A percentile compares a stretch with the other conserved stretches of the same genome.
Evolutionary conservation across 2,329 filamentous ascomycete genomes (phyloP).

Genomic region (Tolypocladium nubicola): DNA sequence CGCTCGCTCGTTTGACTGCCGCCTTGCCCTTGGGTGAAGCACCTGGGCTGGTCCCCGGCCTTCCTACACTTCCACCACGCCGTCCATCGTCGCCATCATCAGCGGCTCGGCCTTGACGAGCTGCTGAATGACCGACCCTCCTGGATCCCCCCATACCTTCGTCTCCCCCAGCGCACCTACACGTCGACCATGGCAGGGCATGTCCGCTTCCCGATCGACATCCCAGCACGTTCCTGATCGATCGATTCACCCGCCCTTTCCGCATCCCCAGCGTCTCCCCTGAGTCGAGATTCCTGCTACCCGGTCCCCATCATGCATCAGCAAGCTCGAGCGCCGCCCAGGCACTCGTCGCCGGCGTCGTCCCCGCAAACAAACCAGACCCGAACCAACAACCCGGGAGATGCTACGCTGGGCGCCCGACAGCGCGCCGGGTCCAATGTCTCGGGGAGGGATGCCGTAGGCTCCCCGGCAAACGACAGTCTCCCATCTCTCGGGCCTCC

Average conservation of each 20-base stretch:
- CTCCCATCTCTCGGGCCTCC: conserved; percentile 37
- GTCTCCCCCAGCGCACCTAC: not conserved
- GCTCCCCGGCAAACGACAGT: conserved; percentile 39
- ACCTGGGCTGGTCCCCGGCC: not conserved
- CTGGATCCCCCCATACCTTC: not conserved
- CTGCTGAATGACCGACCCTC: not conserved
- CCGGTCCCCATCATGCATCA: conserved; percentile 61
- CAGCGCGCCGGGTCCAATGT: conserved; percentile 33
- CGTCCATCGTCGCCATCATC: not conserved
- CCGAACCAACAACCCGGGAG: conserved; percentile 65
- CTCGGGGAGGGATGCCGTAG: conserved; percentile 24
- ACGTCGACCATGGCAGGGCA: conserved; percentile 4
- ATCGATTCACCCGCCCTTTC: not conserved
- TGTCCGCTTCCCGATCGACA: conserved; percentile 1
- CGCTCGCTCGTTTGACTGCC: not conserved
- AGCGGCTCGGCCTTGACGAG: not conserved
- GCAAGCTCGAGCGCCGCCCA: conserved; percentile 66
- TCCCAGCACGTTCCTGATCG: not conserved
- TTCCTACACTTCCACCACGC: not conserved
- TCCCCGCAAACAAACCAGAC: conserved; percentile 62
- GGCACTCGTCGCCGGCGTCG: conserved; percentile 61
- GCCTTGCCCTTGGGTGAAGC: not conserved
- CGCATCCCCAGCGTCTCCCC: not conserved
- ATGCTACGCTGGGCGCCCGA: conserved; percentile 34
- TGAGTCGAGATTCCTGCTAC: not conserved